Conservation (phyloP, 1,139 yeast species). For the Pichia kudriavzevii region DNA sequence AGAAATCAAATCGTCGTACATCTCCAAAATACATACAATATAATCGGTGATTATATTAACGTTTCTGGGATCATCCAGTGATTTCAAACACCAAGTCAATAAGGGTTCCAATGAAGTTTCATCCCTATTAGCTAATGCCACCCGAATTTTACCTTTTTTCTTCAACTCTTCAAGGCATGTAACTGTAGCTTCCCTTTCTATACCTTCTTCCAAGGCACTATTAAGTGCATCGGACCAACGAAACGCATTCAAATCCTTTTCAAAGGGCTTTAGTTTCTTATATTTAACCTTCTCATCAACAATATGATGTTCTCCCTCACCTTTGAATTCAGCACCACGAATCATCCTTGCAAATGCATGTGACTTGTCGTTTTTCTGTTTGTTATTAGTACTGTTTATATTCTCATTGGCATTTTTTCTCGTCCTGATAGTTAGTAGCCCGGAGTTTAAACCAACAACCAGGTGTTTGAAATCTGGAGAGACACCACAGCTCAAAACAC, state of each 20-base stretch:
- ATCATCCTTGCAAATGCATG: slow-evolving; percentile 62
- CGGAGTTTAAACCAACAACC: slow-evolving; percentile 90
- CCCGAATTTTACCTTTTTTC: slow-evolving; percentile 78
- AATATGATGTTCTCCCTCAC: slow-evolving; percentile 76
- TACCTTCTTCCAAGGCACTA: slow-evolving; percentile 70
- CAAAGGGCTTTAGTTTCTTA: slow-evolving; percentile 71
- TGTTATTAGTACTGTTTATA: slow-evolving; percentile 46
- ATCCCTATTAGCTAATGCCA: slow-evolving; percentile 73
- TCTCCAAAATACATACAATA: slow-evolving; percentile 70
- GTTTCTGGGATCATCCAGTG: slow-evolving; percentile 72
- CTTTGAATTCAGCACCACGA: slow-evolving; percentile 85
- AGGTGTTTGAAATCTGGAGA: slow-evolving; percentile 87
- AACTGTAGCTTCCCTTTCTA: slow-evolving; percentile 69
- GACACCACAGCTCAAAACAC: slow-evolving; percentile 81
- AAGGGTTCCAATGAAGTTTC: slow-evolving; percentile 75
- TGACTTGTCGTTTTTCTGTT: slow-evolving; percentile 34
- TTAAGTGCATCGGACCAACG: slow-evolving; percentile 92
- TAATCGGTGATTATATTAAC: slow-evolving; percentile 75
- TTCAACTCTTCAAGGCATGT: slow-evolving; percentile 80
- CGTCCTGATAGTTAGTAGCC: slow-evolving; percentile 81
- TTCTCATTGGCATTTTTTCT: slow-evolving; percentile 47
- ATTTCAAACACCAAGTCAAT: slow-evolving; percentile 70
- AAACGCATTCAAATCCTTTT: slow-evolving; percentile 76
- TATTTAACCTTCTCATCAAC: slow-evolving; percentile 42
- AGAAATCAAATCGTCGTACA: slow-evolving; percentile 67